Evolutionary conservation across 192 early-diverging fungal genomes (phyloP).

Genomic region (Coemansia sp.): DNA sequence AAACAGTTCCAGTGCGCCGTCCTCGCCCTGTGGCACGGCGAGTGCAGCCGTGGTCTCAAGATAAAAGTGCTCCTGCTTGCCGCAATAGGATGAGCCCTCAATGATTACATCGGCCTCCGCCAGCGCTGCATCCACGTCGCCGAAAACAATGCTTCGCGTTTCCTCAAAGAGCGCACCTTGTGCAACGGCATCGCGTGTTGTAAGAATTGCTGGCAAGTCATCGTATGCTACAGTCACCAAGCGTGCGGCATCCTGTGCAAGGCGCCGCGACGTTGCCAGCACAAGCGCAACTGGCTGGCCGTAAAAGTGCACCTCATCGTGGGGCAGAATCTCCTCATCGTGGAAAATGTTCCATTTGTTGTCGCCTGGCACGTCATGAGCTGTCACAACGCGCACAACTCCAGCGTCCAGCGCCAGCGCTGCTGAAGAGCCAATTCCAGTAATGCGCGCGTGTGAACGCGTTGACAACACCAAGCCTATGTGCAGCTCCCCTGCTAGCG

Average conservation of each 20-base stretch:
- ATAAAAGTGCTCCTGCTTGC: conserved; percentile 83
- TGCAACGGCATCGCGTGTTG: conserved; percentile 77
- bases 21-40: conserved; percentile 68
- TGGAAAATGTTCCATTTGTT: conserved; percentile 56
- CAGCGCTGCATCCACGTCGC: conserved; percentile 60
- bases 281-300: conserved; percentile 80
- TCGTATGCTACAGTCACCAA: conserved; percentile 72
- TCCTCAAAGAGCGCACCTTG: conserved; percentile 58
- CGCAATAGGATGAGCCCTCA: conserved; percentile 55
- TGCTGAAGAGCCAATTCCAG: conserved; percentile 54
- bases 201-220: conserved; percentile 64
- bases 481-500: conserved; percentile 62
- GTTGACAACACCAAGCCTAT: conserved; percentile 63
- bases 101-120: conserved; percentile 51
- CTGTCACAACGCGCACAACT: conserved; percentile 62
- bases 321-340: conserved; percentile 83
- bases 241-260: conserved; percentile 66
- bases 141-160: conserved; percentile 54
- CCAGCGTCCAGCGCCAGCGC: conserved; percentile 61
- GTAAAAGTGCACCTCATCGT: conserved; percentile 57
- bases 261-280: conserved; percentile 61
- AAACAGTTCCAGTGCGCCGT: conserved; percentile 76
- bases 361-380: conserved; percentile 65
- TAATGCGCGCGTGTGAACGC: conserved; percentile 65
- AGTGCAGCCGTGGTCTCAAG: conserved; percentile 72